These are phyloP conservation scores for Diutina pseudorugosa DNA, from an alignment of 1,139 yeast species.

Conservation along the genomic window DNA sequence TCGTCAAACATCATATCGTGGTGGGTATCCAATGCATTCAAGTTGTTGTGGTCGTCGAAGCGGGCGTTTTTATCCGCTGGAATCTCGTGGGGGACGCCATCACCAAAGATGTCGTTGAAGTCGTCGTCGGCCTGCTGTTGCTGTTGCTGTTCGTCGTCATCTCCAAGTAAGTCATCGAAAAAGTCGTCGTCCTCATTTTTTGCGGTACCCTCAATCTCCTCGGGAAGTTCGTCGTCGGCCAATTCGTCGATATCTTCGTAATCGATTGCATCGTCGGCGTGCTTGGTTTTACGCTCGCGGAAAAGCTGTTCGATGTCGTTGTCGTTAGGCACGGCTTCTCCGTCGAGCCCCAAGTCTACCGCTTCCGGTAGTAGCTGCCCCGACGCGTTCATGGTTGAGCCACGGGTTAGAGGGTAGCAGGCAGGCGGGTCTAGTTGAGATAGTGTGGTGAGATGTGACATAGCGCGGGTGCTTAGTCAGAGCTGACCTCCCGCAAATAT, in stretches of 20 bases:
- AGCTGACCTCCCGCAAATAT: neutral
- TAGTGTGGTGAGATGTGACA: neutral
- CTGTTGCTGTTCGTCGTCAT: constrained; percentile 21
- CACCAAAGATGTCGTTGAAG: constrained; percentile 40
- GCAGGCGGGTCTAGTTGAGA: neutral
- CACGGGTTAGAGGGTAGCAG: neutral
- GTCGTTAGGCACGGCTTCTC: neutral
- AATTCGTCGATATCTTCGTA: constrained; percentile 91
- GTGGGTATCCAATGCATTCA: constrained; percentile 16
- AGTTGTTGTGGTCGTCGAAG: constrained; percentile 5
- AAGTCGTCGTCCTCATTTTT: constrained; percentile 11
- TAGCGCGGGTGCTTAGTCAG: neutral
- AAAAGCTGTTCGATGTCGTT: neutral
- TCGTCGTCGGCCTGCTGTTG: constrained; percentile 30
- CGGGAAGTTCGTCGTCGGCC: constrained; percentile 46
- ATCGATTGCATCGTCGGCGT: constrained; percentile 90
- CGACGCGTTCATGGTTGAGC: neutral
- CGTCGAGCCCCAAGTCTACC: constrained; percentile 1
- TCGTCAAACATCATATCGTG: constrained; percentile 17
- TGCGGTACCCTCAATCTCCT: constrained; percentile 7
- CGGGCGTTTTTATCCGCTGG: neutral
- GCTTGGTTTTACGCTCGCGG: constrained; percentile 26
- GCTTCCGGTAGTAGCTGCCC: neutral
- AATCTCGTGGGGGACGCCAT: constrained; percentile 2
- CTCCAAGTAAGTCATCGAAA: constrained; percentile 14